Base-by-base conservation (phyloP, 768 basidiomycete species). In the Leccinum rimulosum region DNA sequence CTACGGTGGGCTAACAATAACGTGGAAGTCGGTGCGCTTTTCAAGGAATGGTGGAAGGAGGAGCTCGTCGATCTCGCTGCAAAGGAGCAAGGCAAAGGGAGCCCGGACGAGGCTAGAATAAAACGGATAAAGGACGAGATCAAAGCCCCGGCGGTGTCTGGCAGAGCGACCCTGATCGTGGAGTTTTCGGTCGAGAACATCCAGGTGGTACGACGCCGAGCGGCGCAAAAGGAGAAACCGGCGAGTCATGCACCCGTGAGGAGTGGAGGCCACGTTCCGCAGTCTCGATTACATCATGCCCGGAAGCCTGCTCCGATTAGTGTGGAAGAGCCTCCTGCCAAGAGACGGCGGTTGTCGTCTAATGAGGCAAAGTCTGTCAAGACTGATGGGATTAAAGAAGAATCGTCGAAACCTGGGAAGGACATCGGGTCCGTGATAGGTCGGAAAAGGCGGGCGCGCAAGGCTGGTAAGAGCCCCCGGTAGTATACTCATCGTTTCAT, bases 141-240 rank as follows among this genome's bases (percentile, higher is more conserved):
- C 49, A 75, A 75, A 61, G 66, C 65, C 40, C 35, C 63, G 1
- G 75, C 71, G 17, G 83, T 79, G 40, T 76, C 77, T 17, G 62
- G 65, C 25, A 76, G 64, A 59, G 81, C 81, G 15, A 79, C 84
- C 5, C 73, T 97, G 61, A 88, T 96, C 66, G 85, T 94, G n/a
- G 95, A 98, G 75, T 97, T 97, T 73, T 95, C 93, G 43, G 93
- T 98, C 53, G 95, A 98, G 77, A 98, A 98, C 68, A 77, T 92
- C 19, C 90, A 94, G 74, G 93, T 95, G 31, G 87, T 95, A 40
- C 89, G 89, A 62, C 79, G 93, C 57, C 79, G 94, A 66, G 79
- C 80, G 40, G 81, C 84, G 2, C 78, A 77, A 56, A 80, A 79
- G 54, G 79, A 75, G 48, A 78, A 75, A 52, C 56, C 60, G 47